phyloP scores from a whole-genome alignment of 2,329 filamentous ascomycete species.

The Aspergillus hiratsukae region DNA sequence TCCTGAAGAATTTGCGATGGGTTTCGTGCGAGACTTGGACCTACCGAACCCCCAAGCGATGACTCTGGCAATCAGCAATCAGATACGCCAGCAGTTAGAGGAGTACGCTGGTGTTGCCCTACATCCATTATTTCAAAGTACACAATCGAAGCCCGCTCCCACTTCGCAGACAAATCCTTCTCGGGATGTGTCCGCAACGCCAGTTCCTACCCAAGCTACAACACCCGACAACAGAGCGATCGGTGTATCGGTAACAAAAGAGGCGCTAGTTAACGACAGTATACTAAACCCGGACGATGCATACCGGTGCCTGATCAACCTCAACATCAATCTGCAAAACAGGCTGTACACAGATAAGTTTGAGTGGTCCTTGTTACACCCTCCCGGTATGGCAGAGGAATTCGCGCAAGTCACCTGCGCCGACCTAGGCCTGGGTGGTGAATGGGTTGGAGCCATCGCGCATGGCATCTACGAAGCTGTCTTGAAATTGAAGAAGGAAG shows the following conservation, averaged over 20 bases:
- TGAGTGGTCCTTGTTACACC: conserved; percentile 92
- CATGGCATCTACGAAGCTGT: conserved; percentile 97
- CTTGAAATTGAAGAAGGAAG: conserved; percentile 88
- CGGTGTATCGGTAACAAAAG: conserved; percentile 29
- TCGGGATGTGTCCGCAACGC: conserved; percentile 52
- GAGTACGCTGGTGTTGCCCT: conserved; percentile 93
- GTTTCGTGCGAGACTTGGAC: conserved; percentile 87
- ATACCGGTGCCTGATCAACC: conserved; percentile 84
- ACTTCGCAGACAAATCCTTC: conserved; percentile 38
- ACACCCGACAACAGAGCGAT: conserved; percentile 54
- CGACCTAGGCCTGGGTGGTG: conserved; percentile 80
- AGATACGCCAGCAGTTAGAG: conserved; percentile 91
- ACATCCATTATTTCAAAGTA: conserved; percentile 77
- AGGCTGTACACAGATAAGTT: conserved; percentile 95
- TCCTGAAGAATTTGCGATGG: conserved; percentile 90
- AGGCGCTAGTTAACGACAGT: conserved; percentile 56
- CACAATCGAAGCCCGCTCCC: conserved; percentile 23
- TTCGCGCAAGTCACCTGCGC: conserved; percentile 92
- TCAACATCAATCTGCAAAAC: conserved; percentile 89
- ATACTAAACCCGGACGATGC: conserved; percentile 87
- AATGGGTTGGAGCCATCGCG: conserved; percentile 92
- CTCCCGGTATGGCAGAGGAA: conserved; percentile 82
- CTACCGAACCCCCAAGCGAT: conserved; percentile 69
- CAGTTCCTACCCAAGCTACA: conserved; percentile 45
- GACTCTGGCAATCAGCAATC: conserved; percentile 78